phyloP scores from a whole-genome alignment of 2,329 filamentous ascomycete genomes.

The Colletotrichum theobromicola region DNA sequence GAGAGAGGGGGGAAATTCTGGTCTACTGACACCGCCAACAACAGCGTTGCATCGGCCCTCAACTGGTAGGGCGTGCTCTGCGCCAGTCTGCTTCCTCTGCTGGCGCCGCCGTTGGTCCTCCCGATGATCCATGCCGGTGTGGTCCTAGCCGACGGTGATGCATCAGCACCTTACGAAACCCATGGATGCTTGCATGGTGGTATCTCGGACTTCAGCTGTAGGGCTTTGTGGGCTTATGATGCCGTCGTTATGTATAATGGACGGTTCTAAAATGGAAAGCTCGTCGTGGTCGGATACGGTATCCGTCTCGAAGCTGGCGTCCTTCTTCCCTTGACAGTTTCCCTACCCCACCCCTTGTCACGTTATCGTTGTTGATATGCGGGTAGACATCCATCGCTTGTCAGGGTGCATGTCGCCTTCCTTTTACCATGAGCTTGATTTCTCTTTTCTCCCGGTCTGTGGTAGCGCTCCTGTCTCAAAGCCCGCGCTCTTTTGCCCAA shows the following conservation, averaged over 20 bases:
- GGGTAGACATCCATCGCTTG: background rate
- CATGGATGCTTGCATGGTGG: background rate
- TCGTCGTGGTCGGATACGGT: background rate
- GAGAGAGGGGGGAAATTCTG: background rate
- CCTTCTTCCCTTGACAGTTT: background rate
- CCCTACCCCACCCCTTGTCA: background rate
- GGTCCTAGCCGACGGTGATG: background rate
- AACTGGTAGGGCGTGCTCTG: background rate
- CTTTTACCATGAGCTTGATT: background rate
- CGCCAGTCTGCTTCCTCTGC: background rate
- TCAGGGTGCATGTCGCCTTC: background rate
- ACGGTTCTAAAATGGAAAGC: conserved; percentile 1
- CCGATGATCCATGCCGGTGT: background rate
- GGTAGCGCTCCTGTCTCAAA: background rate
- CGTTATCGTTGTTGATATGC: background rate
- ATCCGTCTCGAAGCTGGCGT: background rate
- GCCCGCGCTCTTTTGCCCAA: background rate
- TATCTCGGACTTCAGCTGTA: background rate
- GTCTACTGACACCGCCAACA: background rate
- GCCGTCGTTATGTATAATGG: background rate
- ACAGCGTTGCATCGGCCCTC: background rate
- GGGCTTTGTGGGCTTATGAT: background rate
- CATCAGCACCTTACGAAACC: background rate
- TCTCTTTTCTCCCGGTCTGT: background rate
- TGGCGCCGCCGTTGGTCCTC: background rate